A percentile compares a stretch with the other conserved stretches of the same genome.
These are phyloP conservation scores for Dendryphion nanum DNA, from an alignment of 2,329 filamentous ascomycete genomes.

Conservation along the genomic window DNA sequence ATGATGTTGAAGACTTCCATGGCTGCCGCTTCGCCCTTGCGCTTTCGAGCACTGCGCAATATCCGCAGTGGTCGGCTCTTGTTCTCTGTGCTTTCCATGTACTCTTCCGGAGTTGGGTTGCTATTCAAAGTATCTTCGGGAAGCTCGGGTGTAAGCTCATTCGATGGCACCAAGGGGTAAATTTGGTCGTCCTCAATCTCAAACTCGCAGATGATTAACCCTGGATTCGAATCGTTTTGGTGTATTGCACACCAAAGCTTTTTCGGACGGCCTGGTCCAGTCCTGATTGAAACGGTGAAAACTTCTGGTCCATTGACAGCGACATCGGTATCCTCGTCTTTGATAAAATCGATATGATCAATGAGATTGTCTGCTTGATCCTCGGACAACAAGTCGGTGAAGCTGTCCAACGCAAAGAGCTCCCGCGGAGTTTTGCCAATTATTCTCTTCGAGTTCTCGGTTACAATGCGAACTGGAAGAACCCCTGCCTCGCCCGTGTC, in stretches of 20 bases:
- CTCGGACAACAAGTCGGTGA: conserved; percentile 79
- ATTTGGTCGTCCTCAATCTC: conserved; percentile 75
- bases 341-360: conserved; percentile 85
- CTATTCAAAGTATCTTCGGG: conserved; percentile 74
- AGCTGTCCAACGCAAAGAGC: conserved; percentile 71
- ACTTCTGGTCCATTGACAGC: conserved; percentile 78
- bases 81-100: conserved; percentile 72
- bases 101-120: conserved; percentile 71
- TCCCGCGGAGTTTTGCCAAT: conserved; percentile 76
- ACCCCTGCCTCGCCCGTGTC: conserved; percentile 59
- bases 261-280: conserved; percentile 48
- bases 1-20: conserved; percentile 93
- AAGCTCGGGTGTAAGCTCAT: conserved; percentile 58
- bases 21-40: conserved; percentile 73
- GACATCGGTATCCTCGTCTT: conserved; percentile 77
- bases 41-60: conserved; percentile 70
- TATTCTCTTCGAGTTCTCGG: conserved; percentile 74
- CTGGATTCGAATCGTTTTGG: conserved; percentile 63
- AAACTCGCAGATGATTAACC: conserved; percentile 79
- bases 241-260: conserved; percentile 91
- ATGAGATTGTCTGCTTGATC: conserved; percentile 81
- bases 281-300: conserved; percentile 73
- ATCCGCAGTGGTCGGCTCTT: conserved; percentile 76
- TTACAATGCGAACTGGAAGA: conserved; percentile 70
- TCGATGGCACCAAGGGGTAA: conserved; percentile 63